Conservation (phyloP, 2,329 filamentous ascomycete species). For the Lasiodiplodia sp. region DNA sequence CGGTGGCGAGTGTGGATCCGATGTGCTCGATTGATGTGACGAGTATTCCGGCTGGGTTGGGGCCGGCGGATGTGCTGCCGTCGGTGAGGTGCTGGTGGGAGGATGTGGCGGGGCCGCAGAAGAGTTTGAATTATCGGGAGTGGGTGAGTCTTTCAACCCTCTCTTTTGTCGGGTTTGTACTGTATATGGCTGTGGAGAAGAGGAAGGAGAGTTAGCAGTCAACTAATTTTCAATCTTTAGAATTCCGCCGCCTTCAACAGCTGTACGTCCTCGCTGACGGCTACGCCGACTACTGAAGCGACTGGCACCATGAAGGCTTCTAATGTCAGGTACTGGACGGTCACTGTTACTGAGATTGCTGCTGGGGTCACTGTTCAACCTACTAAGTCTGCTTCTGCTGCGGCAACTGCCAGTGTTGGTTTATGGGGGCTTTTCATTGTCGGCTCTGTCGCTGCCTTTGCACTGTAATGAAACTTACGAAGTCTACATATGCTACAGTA, state of each 20-base stretch:
- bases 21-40: not conserved
- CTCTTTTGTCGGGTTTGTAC: not conserved
- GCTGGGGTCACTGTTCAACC: not conserved
- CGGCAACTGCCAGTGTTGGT: not conserved
- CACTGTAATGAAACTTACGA: not conserved
- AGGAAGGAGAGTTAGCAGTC: too few relatives aligned
- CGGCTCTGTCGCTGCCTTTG: not conserved
- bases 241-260: not conserved
- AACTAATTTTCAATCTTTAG: not conserved
- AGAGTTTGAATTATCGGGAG: not conserved
- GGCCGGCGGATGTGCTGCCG: not conserved
- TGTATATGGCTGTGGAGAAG: not conserved
- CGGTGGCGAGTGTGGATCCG: not conserved
- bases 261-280: not conserved
- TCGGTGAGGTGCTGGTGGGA: not conserved
- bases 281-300: not conserved
- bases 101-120: not conserved
- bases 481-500: too few relatives aligned
- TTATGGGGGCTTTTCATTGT: not conserved
- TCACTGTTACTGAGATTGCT: conserved; percentile 2
- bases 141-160: not conserved
- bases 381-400: not conserved
- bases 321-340: conserved; percentile 5
- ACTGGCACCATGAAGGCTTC: not conserved
- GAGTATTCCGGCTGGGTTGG: not conserved